Evolutionary conservation across 108 stramenopile species (phyloP).

Genomic region (Nitzschia putrida): DNA sequence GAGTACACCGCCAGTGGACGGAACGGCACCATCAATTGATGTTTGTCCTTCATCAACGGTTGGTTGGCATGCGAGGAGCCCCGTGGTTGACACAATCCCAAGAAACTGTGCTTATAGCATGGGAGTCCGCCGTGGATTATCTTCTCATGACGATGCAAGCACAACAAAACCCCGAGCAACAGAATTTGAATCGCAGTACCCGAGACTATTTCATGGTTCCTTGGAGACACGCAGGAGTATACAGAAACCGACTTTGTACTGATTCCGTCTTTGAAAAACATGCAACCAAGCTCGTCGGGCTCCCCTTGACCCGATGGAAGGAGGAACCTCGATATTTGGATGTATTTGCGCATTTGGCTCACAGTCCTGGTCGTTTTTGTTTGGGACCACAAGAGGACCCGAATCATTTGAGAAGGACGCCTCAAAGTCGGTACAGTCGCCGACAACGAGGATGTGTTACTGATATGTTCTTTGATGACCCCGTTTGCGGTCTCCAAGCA

Average conservation of each 20-base stretch:
- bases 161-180: no score
- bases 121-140: constrained; percentile 28
- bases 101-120: constrained; percentile 22
- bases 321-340: constrained; percentile 53
- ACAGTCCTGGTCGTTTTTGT: constrained; percentile 43
- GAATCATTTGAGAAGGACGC: constrained; percentile 37
- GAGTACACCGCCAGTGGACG: constrained; percentile 6
- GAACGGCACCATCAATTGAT: constrained; percentile 29
- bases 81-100: constrained; percentile 29
- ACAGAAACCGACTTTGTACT: constrained; percentile 44
- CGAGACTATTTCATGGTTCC: neutral
- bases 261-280: constrained; percentile 35
- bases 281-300: neutral
- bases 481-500: constrained; percentile 40
- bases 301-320: constrained; percentile 30
- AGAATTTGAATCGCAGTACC: neutral
- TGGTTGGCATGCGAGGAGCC: constrained; percentile 38
- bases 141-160: neutral
- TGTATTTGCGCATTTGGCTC: constrained; percentile 49
- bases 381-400: constrained; percentile 66
- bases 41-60: constrained; percentile 10
- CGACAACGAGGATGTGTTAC: constrained; percentile 34
- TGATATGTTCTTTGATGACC: constrained; percentile 60
- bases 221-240: constrained; percentile 46
- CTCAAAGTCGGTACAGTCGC: constrained; percentile 20